These are phyloP conservation scores for Perkinsus olseni DNA, from an alignment of 169 alveolate species.

Conservation along the genomic window DNA sequence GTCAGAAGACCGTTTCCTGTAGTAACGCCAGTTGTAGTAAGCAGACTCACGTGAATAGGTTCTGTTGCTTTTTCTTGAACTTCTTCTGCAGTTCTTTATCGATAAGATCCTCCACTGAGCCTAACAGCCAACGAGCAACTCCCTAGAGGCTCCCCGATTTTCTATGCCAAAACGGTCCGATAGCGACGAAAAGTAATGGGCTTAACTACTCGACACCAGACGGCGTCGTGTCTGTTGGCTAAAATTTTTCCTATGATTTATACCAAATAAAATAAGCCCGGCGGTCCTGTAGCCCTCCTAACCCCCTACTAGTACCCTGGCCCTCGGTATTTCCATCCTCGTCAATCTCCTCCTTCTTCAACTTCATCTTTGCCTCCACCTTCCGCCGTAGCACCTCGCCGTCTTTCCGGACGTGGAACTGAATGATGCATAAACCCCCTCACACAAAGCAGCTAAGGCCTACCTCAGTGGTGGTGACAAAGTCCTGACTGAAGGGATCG, in stretches of 20 bases:
- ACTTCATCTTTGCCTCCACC: neutral
- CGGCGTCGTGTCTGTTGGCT: no score
- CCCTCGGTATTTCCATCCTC: neutral
- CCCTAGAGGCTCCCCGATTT: neutral
- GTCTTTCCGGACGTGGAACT: neutral
- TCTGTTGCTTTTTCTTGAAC: neutral
- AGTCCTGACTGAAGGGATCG: constrained; percentile 2
- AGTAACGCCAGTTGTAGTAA: neutral
- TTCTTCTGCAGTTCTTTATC: neutral
- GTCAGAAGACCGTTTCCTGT: neutral
- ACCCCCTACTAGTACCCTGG: neutral
- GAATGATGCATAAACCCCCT: neutral
- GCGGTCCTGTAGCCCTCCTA: no score
- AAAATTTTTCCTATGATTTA: no score
- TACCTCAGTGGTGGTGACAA: neutral
- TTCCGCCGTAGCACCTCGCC: neutral
- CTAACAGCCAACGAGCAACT: neutral
- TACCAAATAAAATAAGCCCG: no score
- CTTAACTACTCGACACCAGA: no score
- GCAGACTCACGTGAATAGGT: neutral
- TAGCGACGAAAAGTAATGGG: no score
- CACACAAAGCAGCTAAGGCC: neutral
- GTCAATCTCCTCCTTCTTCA: neutral
- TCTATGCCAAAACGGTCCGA: neutral
- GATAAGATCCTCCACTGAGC: neutral